Evolutionary conservation across 768 basidiomycete genomes (phyloP).

Genomic region (Xanthoconium stramineum): DNA sequence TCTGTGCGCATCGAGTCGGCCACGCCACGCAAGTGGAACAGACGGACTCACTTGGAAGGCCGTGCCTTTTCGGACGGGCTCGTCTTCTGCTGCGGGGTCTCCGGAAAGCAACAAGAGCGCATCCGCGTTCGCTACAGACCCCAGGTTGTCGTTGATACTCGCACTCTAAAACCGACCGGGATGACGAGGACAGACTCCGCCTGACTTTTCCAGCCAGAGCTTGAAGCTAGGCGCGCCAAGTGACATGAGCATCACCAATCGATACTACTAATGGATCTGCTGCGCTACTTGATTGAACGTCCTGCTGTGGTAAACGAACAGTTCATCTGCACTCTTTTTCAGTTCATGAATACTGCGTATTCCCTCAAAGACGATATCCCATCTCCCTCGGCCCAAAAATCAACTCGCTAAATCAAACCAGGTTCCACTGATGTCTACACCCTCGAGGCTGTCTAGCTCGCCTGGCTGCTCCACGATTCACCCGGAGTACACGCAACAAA

Average conservation of each 20-base stretch:
- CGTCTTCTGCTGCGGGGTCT: slow-evolving; percentile 81
- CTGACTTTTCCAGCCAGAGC: too few species aligned
- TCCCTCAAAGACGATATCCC: too few species aligned
- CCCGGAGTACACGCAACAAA: slow-evolving; percentile 87
- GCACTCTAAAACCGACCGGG: slow-evolving; percentile 46
- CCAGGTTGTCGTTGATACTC: slow-evolving; percentile 66
- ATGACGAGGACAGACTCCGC: background rate
- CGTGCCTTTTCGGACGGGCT: slow-evolving; percentile 86
- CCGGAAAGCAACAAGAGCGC: slow-evolving; percentile 72
- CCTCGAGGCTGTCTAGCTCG: slow-evolving; percentile 79
- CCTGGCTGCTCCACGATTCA: slow-evolving; percentile 73
- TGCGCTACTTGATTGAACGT: too few species aligned
- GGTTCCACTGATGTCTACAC: slow-evolving; percentile 63
- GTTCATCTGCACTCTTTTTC: too few species aligned
- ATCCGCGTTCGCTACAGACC: slow-evolving; percentile 63
- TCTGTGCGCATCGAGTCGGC: slow-evolving; percentile 44
- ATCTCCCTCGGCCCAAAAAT: too few species aligned
- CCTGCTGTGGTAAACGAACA: too few species aligned
- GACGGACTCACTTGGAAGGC: slow-evolving; percentile 73
- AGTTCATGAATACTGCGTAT: too few species aligned
- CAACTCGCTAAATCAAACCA: slow-evolving; percentile 77
- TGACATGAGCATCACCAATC: too few species aligned
- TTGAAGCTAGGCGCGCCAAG: too few species aligned
- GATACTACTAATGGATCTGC: too few species aligned
- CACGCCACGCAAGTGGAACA: background rate